These are phyloP conservation scores for Antrodiella citrinella DNA, from an alignment of 768 basidiomycete genomes.

Conservation along the genomic window DNA sequence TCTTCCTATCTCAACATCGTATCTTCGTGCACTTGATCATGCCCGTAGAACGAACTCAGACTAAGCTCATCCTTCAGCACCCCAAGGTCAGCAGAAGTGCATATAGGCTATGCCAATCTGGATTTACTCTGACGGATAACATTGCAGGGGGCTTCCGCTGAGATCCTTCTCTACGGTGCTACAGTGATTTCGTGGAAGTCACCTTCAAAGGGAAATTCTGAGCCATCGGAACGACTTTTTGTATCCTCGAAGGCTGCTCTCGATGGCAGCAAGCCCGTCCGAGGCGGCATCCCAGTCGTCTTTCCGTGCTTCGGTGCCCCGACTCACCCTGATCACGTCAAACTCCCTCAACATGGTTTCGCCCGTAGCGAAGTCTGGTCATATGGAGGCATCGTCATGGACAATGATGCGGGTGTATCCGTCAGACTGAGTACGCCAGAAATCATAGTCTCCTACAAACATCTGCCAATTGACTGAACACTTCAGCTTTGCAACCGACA, in stretches of 20 bases:
- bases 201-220: constrained; percentile 24
- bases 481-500: constrained; percentile 55
- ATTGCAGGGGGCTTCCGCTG: constrained; percentile 52
- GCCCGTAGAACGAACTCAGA: constrained; percentile 43
- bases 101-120: neutral
- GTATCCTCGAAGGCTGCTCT: constrained; percentile 71
- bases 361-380: constrained; percentile 74
- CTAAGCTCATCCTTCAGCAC: constrained; percentile 46
- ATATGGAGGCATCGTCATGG: constrained; percentile 53
- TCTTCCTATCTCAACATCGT: neutral
- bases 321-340: constrained; percentile 58
- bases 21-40: constrained; percentile 25
- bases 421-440: constrained; percentile 60
- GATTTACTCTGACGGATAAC: neutral
- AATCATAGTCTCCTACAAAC: neutral
- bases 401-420: constrained; percentile 66
- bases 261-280: constrained; percentile 74
- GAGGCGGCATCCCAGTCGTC: constrained; percentile 51
- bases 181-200: constrained; percentile 84
- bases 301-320: constrained; percentile 91
- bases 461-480: neutral
- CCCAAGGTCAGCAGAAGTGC: constrained; percentile 46
- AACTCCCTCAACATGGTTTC: constrained; percentile 85
- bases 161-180: constrained; percentile 75
- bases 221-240: constrained; percentile 64